phyloP scores from a whole-genome alignment of 2,329 filamentous ascomycete genomes.

The Aureobasidium mangrovei region DNA sequence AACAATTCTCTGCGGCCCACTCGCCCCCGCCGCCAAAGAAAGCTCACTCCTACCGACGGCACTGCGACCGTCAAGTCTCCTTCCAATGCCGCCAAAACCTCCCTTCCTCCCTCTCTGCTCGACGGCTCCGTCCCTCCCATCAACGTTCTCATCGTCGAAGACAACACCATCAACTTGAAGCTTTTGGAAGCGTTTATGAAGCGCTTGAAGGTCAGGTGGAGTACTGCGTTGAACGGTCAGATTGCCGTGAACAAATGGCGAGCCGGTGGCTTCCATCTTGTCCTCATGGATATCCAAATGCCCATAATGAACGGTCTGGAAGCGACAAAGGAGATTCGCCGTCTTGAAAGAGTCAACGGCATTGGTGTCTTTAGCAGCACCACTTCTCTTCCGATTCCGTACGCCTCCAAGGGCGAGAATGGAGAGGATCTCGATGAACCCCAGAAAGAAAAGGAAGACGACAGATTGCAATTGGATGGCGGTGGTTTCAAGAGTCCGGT shows the following conservation, averaged over 20 bases:
- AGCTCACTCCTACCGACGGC: conserved; percentile 19
- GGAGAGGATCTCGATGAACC: conserved; percentile 32
- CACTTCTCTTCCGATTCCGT: conserved; percentile 11
- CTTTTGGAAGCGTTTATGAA: conserved; percentile 94
- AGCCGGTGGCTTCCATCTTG: conserved; percentile 83
- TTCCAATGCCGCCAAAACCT: conserved; percentile 15
- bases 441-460: conserved; percentile 46
- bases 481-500: conserved; percentile 85
- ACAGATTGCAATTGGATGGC: conserved; percentile 57
- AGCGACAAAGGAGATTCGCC: conserved; percentile 86
- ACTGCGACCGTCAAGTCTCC: conserved; percentile 45
- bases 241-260: conserved; percentile 94
- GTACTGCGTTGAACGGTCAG: conserved; percentile 90
- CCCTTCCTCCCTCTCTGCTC: conserved; percentile 32
- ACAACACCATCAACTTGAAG: conserved; percentile 95
- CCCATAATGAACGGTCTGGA: conserved; percentile 46
- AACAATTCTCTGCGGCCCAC: conserved; percentile 11
- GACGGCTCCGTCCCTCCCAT: conserved; percentile 86
- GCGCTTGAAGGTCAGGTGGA: conserved; percentile 88
- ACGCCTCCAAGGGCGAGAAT: conserved; percentile 30
- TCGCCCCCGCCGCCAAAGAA: conserved; percentile 14
- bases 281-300: conserved; percentile 76
- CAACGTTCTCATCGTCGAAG: conserved; percentile 94
- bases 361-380: conserved; percentile 72
- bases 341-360: conserved; percentile 80